Base-by-base conservation (phyloP, 371 early-diverging fungal genomes). In the Apophysomyces sp. region DNA sequence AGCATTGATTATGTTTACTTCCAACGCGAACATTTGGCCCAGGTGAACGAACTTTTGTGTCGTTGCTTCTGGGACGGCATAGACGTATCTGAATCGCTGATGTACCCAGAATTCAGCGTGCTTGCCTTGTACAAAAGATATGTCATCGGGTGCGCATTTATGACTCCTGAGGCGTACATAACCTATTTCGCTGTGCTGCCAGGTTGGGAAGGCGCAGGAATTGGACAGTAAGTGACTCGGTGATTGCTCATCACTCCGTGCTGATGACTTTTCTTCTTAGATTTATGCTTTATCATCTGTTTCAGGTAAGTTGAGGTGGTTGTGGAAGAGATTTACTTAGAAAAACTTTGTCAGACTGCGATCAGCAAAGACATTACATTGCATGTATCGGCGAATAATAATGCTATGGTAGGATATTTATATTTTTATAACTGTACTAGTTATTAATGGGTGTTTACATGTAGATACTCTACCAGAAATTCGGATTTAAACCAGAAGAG, bases 401-500 rank as follows among this genome's bases (percentile, higher is more conserved):
- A 84, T 37, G 96, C 98, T n/a, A 92, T 96, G 96, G 89, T 94
- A 77, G 54, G 55, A 37, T 16, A 31, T 16, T 13, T 9, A 27
- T 15, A 29, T 6, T 39, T 18, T 27, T 24, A 11, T 52, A 16
- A 8, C 18, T 27, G 7, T 31, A 15, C 24, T 27, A 8, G 36
- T 12, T 15, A 31, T 15, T 56, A 24, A 56, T 4, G 5, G 5
- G 31, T 7, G n/a, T 15, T 34, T 27, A 16, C 59, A 12, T 26
- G 1, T 65, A 90, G 92, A 83, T 94, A 44, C 79, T 97, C 56
- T 97, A 97, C 72, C 96, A 97, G 71, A 89, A 87, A 65, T 91
- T 97, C 74, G 96, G 97, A 0, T 97, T 97, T 74, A 97, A 97
- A 69, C 92, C 95, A 1, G 97, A 97, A 62, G 88, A 91, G 62